Evolutionary conservation across 352 stramenopile species (phyloP).

Genomic region (Peronosclerospora sorghi): DNA sequence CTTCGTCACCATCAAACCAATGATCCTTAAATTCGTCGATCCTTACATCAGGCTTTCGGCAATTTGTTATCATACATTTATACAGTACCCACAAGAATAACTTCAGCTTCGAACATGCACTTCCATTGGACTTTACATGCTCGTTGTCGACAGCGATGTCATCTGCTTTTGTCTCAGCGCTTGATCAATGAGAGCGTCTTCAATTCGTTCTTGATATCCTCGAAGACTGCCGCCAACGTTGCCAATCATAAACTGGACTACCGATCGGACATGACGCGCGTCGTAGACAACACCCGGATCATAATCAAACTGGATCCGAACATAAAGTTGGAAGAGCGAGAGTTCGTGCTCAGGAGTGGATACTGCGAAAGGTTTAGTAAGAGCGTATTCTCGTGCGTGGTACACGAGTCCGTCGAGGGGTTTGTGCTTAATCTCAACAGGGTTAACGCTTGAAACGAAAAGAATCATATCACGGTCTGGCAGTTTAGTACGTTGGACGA

Average conservation of each 20-base stretch:
- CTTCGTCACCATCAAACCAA: no score
- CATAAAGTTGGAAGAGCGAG: conserved; percentile 33
- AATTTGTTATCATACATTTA: no score
- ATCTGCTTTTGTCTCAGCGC: background rate
- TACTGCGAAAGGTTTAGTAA: conserved; percentile 21
- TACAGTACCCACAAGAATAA: no score
- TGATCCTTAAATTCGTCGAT: no score
- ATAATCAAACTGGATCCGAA: conserved; percentile 28
- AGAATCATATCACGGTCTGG: conserved; percentile 7
- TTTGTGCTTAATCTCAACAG: conserved; percentile 9
- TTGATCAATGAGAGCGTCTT: conserved; percentile 4
- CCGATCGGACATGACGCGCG: conserved; percentile 13
- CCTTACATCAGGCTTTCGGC: no score
- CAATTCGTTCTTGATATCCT: conserved; percentile 2
- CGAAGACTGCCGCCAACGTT: conserved; percentile 5
- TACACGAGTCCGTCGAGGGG: conserved; percentile 2
- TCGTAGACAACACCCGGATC: conserved; percentile 9
- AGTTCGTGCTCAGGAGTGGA: conserved; percentile 13
- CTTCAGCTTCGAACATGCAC: no score
- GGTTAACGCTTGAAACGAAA: conserved; percentile 2
- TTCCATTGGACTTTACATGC: no score
- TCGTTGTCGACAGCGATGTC: background rate
- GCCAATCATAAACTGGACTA: conserved; percentile 27
- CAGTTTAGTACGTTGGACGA: conserved; percentile 3
- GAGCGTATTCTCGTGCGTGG: conserved; percentile 9